Evolutionary conservation across 2,329 filamentous ascomycete genomes (phyloP), one percentile per base, ranked within the genome.

Genomic region (Capronia coronata): DNA sequence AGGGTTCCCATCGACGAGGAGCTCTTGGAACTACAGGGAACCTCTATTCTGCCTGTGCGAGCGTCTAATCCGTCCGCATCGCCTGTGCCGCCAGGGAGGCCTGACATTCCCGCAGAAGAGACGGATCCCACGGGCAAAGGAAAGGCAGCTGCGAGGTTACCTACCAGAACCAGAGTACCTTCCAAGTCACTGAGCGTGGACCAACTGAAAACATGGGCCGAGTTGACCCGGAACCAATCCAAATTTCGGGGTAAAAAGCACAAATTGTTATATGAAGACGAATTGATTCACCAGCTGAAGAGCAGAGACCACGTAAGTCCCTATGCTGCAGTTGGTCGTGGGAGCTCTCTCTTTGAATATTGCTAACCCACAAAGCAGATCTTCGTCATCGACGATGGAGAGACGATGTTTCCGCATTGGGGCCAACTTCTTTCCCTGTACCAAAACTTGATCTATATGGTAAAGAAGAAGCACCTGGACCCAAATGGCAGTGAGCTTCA

Each of bases 351-450:
- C 25, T 21, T 18, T 46, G 37, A 34, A 18, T 13, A 14, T 25
- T 19, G 13, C 27, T 43, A 10, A 46, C 22, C 35, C 18, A 22
- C n/a, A 16, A 6, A 18, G 38, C 39, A 62, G 59, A 53, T 62
- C 9, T 65, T 66, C 47, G 54, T 66, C 2, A 56, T 66, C 14
- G 64, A 66, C 42, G 63, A 64, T 41, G 52, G 55, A 2, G 38
- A 37, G 2, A 60, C 57, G 2, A 65, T 66, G 64, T 29, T 41
- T 2, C 32, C 47, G 14, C 29, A 50, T 22, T 37, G 51, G 21
- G 14, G 30, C 16, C 22, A 37, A 13, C 35, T 49, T 32, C n/a
- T 21, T 13, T 18, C 35, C 2, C 37, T 46, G 3, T 41, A 41
- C 13, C 11, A 21, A 2, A 10, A 29, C 29, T 22, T 53, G 10